These are phyloP conservation scores for Sarocladiaceae sp. DNA, from an alignment of 2,329 filamentous ascomycete genomes.

Conservation along the genomic window DNA sequence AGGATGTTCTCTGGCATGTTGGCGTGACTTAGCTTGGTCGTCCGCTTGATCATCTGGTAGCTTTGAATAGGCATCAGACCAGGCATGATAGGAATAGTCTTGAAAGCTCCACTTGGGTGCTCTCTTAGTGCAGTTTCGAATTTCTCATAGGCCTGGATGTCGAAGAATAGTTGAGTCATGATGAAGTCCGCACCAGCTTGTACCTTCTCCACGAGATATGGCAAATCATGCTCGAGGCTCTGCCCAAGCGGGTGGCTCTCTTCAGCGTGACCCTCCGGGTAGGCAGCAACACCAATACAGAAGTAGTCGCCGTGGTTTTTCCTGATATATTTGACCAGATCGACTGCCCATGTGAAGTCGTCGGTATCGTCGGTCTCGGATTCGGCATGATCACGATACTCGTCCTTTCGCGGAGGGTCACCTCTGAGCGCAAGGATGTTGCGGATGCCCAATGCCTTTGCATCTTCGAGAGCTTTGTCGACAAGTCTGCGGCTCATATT, in stretches of 20 bases:
- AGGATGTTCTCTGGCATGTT: slow-evolving; percentile 70
- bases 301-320: slow-evolving; percentile 89
- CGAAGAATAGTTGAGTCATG: slow-evolving; percentile 98
- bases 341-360: slow-evolving; percentile 84
- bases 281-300: slow-evolving; percentile 89
- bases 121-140: slow-evolving; percentile 75
- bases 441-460: slow-evolving; percentile 82
- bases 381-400: slow-evolving; percentile 66
- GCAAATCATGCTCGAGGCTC: slow-evolving; percentile 74
- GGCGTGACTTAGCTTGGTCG: slow-evolving; percentile 91
- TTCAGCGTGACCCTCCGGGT: slow-evolving; percentile 92
- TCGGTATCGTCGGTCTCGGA: slow-evolving; percentile 57
- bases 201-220: slow-evolving; percentile 86
- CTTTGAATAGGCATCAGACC: slow-evolving; percentile 97
- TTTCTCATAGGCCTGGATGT: slow-evolving; percentile 72
- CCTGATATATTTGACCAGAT: slow-evolving; percentile 86
- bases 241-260: slow-evolving; percentile 74
- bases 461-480: slow-evolving; percentile 85
- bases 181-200: slow-evolving; percentile 93
- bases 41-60: slow-evolving; percentile 91
- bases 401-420: slow-evolving; percentile 83
- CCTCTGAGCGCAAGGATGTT: slow-evolving; percentile 92
- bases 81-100: slow-evolving; percentile 83
- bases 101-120: slow-evolving; percentile 82
- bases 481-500: slow-evolving; percentile 89